Evolutionary conservation across 495 filamentous ascomycete genomes (phyloP).

Genomic region (Aspergillus biplanus): DNA sequence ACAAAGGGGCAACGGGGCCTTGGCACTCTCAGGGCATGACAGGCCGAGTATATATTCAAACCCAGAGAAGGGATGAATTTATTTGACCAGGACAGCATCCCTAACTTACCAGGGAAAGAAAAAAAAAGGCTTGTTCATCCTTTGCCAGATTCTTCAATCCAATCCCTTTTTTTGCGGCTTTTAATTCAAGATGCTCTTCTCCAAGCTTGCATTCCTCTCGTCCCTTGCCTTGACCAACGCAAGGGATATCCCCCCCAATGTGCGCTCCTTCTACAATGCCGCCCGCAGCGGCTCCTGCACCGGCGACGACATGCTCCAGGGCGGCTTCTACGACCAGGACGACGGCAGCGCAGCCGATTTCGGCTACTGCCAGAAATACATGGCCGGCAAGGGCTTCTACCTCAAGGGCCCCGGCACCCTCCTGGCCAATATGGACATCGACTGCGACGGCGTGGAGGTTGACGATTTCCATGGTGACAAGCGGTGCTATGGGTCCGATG

Average conservation of each 20-base stretch:
- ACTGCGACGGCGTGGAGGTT: conserved; percentile 58
- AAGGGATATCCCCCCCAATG: background rate
- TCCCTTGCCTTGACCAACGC: background rate
- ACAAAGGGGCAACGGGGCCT: too few species aligned
- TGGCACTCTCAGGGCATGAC: too few species aligned
- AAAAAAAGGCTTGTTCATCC: too few species aligned
- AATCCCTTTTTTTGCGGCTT: too few species aligned
- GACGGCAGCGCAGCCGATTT: conserved; percentile 21
- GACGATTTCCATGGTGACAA: conserved; percentile 47
- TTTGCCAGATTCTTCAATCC: too few species aligned
- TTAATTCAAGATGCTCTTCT: background rate
- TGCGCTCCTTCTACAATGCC: conserved; percentile 29
- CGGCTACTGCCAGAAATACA: conserved; percentile 30
- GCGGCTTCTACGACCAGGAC: conserved; percentile 32
- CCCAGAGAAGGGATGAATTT: too few species aligned
- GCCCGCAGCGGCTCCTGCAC: conserved; percentile 4
- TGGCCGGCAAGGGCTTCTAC: conserved; percentile 29
- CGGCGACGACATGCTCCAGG: conserved; percentile 25
- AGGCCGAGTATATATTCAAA: too few species aligned
- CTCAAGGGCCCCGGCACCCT: conserved; percentile 29
- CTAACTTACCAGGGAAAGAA: too few species aligned
- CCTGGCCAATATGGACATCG: conserved; percentile 62
- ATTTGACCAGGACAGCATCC: too few species aligned
- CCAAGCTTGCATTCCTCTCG: background rate
- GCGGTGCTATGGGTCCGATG: conserved; percentile 47